phyloP scores from a whole-genome alignment of 768 basidiomycete species.

The Chalciporus chontae region DNA sequence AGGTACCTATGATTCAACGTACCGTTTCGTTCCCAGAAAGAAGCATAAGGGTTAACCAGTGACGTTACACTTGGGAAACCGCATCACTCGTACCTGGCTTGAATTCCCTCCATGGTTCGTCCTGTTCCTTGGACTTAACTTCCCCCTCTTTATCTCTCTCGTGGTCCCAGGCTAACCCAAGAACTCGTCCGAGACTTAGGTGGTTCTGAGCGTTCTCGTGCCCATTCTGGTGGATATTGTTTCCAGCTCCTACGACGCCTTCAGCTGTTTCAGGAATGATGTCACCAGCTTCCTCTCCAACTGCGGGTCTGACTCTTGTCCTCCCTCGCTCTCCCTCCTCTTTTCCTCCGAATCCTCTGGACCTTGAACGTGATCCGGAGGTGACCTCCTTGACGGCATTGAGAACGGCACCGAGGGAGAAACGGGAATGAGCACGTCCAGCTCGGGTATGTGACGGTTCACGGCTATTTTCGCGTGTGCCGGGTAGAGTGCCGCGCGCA shows the following conservation, averaged over 20 bases:
- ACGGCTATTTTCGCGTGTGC: background rate
- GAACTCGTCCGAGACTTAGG: slow-evolving; percentile 35
- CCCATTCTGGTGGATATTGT: background rate
- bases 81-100: slow-evolving; percentile 54
- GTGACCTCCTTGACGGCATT: slow-evolving; percentile 18
- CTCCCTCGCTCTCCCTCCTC: slow-evolving; percentile 31
- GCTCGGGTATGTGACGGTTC: slow-evolving; percentile 2
- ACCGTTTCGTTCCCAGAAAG: slow-evolving; percentile 1
- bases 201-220: slow-evolving; percentile 13
- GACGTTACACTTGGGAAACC: background rate
- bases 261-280: background rate
- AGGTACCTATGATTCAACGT: slow-evolving; percentile 58
- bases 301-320: slow-evolving; percentile 12
- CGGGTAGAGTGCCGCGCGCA: background rate
- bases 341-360: slow-evolving; percentile 32
- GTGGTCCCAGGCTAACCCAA: slow-evolving; percentile 17
- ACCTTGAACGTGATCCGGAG: slow-evolving; percentile 11
- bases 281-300: background rate
- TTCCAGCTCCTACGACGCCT: background rate
- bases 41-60: background rate
- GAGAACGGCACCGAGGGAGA: slow-evolving; percentile 17
- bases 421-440: slow-evolving; percentile 16
- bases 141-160: slow-evolving; percentile 11
- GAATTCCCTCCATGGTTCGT: slow-evolving; percentile 82
- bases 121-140: slow-evolving; percentile 38